Percentiles rank a stretch among this genome's conserved stretches.
phyloP scores from a whole-genome alignment of 768 basidiomycete genomes.

The Collybiopsis confluens region DNA sequence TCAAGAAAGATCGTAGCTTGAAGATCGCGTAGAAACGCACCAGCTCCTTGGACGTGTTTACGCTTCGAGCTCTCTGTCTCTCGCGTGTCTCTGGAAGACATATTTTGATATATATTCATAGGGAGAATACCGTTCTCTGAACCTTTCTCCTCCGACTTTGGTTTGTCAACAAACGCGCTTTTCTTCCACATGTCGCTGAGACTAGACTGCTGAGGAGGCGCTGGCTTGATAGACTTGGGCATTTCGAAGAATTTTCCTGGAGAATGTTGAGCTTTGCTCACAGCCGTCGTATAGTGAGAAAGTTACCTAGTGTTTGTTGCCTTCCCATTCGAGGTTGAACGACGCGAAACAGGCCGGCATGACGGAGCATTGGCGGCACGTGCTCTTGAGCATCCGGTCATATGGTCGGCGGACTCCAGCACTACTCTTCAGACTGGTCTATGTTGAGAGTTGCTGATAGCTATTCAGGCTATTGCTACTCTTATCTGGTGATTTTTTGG shows the following conservation, averaged over 20 bases:
- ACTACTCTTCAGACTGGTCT: too few species aligned
- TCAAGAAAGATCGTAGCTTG: neutral
- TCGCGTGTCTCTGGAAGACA: neutral
- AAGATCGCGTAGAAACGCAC: neutral
- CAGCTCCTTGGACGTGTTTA: constrained; percentile 20
- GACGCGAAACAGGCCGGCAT: neutral
- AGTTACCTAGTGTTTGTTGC: constrained; percentile 69
- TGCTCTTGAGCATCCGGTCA: too few species aligned
- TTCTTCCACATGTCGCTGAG: constrained; percentile 70
- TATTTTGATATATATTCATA: constrained; percentile 11
- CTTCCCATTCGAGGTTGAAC: constrained; percentile 46
- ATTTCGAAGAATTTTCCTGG: constrained; percentile 75
- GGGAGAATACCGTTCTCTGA: constrained; percentile 22
- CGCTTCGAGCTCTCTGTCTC: constrained; percentile 33
- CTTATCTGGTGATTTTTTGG: too few species aligned
- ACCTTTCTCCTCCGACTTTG: constrained; percentile 18
- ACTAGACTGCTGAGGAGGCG: constrained; percentile 75
- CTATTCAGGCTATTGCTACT: too few species aligned
- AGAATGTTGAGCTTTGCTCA: neutral
- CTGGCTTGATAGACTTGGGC: constrained; percentile 60
- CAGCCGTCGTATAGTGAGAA: neutral
- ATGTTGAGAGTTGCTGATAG: too few species aligned
- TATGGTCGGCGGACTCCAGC: too few species aligned
- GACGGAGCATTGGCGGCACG: neutral
- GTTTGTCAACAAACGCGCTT: constrained; percentile 12